phyloP scores from a whole-genome alignment of 2,329 filamentous ascomycete species.

The Cordyceps militaris region DNA sequence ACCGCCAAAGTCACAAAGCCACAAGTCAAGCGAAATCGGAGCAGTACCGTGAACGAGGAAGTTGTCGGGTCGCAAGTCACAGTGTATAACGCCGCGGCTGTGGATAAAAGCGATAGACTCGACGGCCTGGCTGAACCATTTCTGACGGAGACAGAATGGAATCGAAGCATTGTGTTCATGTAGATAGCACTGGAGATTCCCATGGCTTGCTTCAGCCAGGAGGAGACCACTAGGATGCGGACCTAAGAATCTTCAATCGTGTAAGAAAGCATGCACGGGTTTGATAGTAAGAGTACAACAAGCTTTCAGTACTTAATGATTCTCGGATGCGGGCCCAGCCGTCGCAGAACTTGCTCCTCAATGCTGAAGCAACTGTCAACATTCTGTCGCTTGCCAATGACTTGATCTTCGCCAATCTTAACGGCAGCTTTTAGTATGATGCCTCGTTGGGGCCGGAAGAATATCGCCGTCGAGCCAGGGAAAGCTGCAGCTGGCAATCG shows the following conservation, averaged over 20 bases:
- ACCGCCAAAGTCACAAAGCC: slow-evolving; percentile 28
- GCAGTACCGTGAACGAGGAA: slow-evolving; percentile 24
- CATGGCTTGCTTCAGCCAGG: slow-evolving; percentile 17
- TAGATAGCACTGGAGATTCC: slow-evolving; percentile 16
- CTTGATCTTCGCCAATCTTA: neutral
- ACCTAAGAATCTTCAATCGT: neutral
- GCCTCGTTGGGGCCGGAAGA: neutral
- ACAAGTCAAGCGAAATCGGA: slow-evolving; percentile 19
- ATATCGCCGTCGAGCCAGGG: slow-evolving; percentile 14
- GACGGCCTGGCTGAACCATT: slow-evolving; percentile 24
- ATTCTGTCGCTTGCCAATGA: neutral
- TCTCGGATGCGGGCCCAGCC: slow-evolving; percentile 13
- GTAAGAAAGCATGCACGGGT: neutral
- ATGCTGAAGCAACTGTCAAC: slow-evolving; percentile 6
- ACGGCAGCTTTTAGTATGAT: neutral
- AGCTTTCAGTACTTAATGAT: slow-evolving; percentile 8
- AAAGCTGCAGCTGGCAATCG: slow-evolving; percentile 12
- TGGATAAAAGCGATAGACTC: slow-evolving; percentile 25
- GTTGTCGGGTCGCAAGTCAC: slow-evolving; percentile 27
- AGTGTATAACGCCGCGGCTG: slow-evolving; percentile 25
- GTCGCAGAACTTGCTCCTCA: slow-evolving; percentile 13
- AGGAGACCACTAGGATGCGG: slow-evolving; percentile 13
- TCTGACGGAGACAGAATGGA: slow-evolving; percentile 6
- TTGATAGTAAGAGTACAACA: neutral
- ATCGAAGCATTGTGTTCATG: slow-evolving; percentile 11